Evolutionary conservation across 768 basidiomycete species (phyloP).

Genomic region (Leccinum truebloodii): DNA sequence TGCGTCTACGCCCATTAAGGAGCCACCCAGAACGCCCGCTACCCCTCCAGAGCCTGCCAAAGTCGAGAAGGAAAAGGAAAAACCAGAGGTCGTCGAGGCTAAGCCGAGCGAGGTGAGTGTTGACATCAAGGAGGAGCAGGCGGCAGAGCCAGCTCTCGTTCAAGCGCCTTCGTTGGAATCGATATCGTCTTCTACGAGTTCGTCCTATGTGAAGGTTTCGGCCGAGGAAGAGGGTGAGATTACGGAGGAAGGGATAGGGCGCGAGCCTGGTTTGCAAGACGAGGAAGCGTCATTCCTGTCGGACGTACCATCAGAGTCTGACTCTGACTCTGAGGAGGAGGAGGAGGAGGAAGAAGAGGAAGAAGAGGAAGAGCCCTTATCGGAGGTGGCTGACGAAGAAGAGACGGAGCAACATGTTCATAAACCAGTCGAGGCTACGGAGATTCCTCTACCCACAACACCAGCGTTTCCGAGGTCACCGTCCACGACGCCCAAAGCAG

Average conservation of each 20-base stretch:
- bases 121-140: slow-evolving; percentile 11
- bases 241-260: slow-evolving; percentile 14
- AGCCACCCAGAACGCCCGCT: slow-evolving; percentile 5
- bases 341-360: slow-evolving; percentile 29
- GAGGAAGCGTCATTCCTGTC: slow-evolving; percentile 32
- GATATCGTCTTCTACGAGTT: slow-evolving; percentile 43
- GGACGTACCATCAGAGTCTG: slow-evolving; percentile 34
- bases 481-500: slow-evolving; percentile 60
- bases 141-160: slow-evolving; percentile 3
- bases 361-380: slow-evolving; percentile 25
- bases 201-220: slow-evolving; percentile 51
- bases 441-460: slow-evolving; percentile 24
- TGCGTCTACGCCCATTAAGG: slow-evolving; percentile 15
- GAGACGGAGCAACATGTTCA: slow-evolving; percentile 21
- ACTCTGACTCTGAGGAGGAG: slow-evolving; percentile 25
- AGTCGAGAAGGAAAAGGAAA: slow-evolving; percentile 1
- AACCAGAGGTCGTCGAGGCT: background rate
- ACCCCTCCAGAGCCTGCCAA: background rate
- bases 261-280: slow-evolving; percentile 36
- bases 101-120: slow-evolving; percentile 1
- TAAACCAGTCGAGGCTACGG: slow-evolving; percentile 25
- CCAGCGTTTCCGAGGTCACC: slow-evolving; percentile 50
- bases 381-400: slow-evolving; percentile 18
- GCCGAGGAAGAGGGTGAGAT: slow-evolving; percentile 29
- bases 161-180: slow-evolving; percentile 29